Evolutionary conservation across 352 stramenopile genomes (phyloP).

Genomic region (Pythium myriotylum): DNA sequence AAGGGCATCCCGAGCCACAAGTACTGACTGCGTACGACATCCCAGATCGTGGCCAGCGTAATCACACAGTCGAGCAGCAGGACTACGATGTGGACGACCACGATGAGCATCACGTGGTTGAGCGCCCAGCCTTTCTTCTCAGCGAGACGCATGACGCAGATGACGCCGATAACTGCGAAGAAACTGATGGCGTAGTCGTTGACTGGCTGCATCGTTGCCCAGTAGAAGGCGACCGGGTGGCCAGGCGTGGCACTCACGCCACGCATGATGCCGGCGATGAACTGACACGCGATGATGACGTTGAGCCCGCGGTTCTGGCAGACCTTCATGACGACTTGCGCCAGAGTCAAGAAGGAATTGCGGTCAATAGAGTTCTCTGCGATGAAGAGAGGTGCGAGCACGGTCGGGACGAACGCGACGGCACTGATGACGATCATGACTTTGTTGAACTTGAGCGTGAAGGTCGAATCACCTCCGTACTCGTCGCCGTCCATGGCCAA

Average conservation of each 20-base stretch:
- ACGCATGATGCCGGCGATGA: slow-evolving; percentile 37
- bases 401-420: too few relatives aligned
- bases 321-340: too few relatives aligned
- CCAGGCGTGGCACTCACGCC: slow-evolving; percentile 39
- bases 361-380: too few relatives aligned
- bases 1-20: slow-evolving; percentile 62
- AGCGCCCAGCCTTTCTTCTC: slow-evolving; percentile 42
- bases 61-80: slow-evolving; percentile 41
- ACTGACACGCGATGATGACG: slow-evolving; percentile 41
- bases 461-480: too few relatives aligned
- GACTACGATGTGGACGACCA: slow-evolving; percentile 31
- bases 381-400: too few relatives aligned
- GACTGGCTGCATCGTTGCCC: slow-evolving; percentile 44
- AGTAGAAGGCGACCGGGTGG: slow-evolving; percentile 47
- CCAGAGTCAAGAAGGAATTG: too few relatives aligned
- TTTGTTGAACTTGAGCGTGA: too few relatives aligned
- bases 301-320: slow-evolving; percentile 38
- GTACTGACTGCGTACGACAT: slow-evolving; percentile 57
- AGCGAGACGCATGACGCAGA: slow-evolving; percentile 32
- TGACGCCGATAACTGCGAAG: slow-evolving; percentile 31
- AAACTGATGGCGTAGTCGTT: slow-evolving; percentile 56
- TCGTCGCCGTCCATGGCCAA: too few relatives aligned
- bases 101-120: slow-evolving; percentile 41
- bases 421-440: too few relatives aligned
- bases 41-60: slow-evolving; percentile 56